Evolutionary conservation across 768 basidiomycete species (phyloP), one percentile per base, ranked within the genome.

Genomic region (Hericium coralloides): DNA sequence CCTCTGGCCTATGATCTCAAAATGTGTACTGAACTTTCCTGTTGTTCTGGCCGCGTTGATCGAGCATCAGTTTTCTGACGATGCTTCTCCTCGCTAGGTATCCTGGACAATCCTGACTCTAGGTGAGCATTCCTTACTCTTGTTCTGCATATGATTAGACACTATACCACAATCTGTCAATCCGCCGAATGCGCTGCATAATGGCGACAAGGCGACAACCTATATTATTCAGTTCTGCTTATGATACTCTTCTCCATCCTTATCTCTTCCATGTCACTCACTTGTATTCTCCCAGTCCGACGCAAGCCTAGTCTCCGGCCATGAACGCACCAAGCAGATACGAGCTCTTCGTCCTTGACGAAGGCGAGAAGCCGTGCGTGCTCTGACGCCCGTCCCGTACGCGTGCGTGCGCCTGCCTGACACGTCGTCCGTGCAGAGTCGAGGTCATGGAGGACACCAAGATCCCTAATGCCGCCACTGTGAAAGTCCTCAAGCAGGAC

Each of bases 311-410:
- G 7, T 31, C 20, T 53, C 51, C 37, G 25, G 36, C 51, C 63
- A 92, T 97, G 89, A 99, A 99, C 74, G 93, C 93, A 49, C 94
- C 93, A n/a, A 85, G 86, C 68, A 84, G 95, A 62, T 89, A 85
- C 67, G 94, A 97, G 72, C 78, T 91, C 62, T 97, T 84, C 69
- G 87, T 95, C 50, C 79, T 98, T 49, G 91, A 93, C 18, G 94
- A 98, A 64, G 91, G 87, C 67, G 95, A 99, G 76, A 89, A 87
- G 75, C 75, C 84, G 95, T 98, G 77, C 77, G 93, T 86, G 49
- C 37, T 45, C 23, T 47, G 10, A 23, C 31, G 18, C 18, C 47
- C 56, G 48, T 41, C 50, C n/a, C 12, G 26, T 47, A 47, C 52
- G 31, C 38, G 37, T 22, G 31, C 38, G 37, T 22, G 49, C 39